phyloP scores from a whole-genome alignment of 225 moss, liverwort and hornwort genomes.

The Thuidium tamariscinum region DNA sequence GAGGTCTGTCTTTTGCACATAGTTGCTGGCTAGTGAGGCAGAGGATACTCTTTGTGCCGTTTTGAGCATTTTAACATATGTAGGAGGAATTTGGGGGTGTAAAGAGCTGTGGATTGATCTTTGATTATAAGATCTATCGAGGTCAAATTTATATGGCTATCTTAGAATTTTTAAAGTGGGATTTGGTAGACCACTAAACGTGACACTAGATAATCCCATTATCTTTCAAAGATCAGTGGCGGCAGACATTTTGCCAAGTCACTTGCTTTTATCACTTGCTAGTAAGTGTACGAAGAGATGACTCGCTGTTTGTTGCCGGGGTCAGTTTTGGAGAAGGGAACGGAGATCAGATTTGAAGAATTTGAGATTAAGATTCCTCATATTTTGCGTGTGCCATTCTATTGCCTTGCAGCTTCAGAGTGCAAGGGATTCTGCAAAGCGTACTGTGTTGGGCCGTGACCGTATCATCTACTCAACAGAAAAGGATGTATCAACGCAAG shows the following conservation, averaged over 20 bases:
- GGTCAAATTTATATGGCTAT: neutral
- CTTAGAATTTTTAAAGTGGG: neutral
- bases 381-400: neutral
- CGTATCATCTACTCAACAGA: conserved; percentile 88
- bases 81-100: neutral
- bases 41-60: neutral
- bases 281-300: neutral
- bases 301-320: neutral
- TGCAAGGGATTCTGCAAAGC: conserved; percentile 78
- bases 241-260: neutral
- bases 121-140: neutral
- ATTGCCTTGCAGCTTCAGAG: conserved; percentile 58
- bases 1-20: neutral
- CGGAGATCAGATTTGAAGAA: neutral
- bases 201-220: neutral
- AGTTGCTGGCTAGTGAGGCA: neutral
- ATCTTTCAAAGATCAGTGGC: neutral
- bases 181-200: neutral
- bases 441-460: conserved; percentile 76
- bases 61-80: neutral
- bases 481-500: conserved; percentile 63
- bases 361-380: neutral
- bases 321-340: neutral
- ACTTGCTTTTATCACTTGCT: no score
- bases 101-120: neutral